phyloP scores from a whole-genome alignment of 208 protist species.

The Angomonas ambiguus region DNA sequence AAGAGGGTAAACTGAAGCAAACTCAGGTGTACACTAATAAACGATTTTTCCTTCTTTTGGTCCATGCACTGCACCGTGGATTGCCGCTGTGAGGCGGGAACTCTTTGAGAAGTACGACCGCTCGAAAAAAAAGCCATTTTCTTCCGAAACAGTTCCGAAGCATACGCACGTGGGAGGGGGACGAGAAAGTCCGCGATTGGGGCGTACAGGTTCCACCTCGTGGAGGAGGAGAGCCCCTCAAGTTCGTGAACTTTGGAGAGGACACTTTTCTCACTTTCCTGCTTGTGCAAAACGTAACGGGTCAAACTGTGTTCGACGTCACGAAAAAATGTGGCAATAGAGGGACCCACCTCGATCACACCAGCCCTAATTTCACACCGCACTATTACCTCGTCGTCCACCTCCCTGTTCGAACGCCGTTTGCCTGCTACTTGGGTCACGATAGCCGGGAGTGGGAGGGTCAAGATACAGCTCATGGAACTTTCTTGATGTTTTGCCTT shows the following conservation, averaged over 20 bases:
- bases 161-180: constrained; percentile 62
- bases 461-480: constrained; percentile 40
- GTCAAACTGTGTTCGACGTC: constrained; percentile 61
- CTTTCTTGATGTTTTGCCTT: background rate
- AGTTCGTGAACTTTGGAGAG: constrained; percentile 29
- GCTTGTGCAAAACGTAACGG: constrained; percentile 20
- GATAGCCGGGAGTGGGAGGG: constrained; percentile 54
- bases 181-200: constrained; percentile 58
- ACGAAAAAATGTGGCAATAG: constrained; percentile 52
- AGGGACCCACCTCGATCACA: constrained; percentile 67
- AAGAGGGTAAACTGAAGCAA: constrained; percentile 57
- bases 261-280: constrained; percentile 22
- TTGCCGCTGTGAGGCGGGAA: background rate
- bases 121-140: constrained; percentile 25
- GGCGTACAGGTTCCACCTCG: constrained; percentile 30
- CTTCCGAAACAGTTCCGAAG: constrained; percentile 20
- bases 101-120: background rate
- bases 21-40: constrained; percentile 51
- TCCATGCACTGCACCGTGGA: background rate
- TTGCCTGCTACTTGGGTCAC: constrained; percentile 25
- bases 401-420: constrained; percentile 7
- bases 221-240: constrained; percentile 28
- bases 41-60: constrained; percentile 9
- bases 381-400: constrained; percentile 36
- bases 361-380: constrained; percentile 58